Base-by-base conservation (phyloP, 129 eudicot species). In the Smallanthus sonchifolius region DNA sequence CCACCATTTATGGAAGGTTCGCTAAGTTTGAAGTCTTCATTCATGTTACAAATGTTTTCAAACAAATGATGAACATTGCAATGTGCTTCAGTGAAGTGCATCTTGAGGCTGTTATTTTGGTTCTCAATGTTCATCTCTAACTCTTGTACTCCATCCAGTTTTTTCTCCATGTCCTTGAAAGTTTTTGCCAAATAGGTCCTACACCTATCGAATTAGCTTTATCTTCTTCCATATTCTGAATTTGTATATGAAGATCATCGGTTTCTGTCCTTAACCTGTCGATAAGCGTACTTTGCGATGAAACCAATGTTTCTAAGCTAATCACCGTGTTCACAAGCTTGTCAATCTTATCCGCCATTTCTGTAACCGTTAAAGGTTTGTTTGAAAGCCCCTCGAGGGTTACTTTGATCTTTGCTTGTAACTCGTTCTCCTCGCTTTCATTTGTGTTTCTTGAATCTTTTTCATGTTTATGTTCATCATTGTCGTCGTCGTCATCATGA, bases 321-420 rank as follows among this genome's bases (percentile, higher is more conserved):
- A 95, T 74, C 79, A 95, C 99, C 74, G 79, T 91, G 60, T 54
- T 84, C 45, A 85, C 99, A 28, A 95, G 94, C 84, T 91, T 84
- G 49, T 95, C 97, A 11, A 95, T 86, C 72, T 77, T 91, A 74
- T 95, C 96, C 0, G 87, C 99, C 87, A 91, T 64, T 80, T 91
- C 88, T 75, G 88, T 77, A 67, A 95, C 94, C 7, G 91, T 91
- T 35, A 84, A 67, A 7, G 85, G 72, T 5, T 65, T 76, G 60
- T 38, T 60, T 4, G 79, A 81, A 10, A 69, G 73, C 6, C 43
- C 76, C 32, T 86, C 81, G 56, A 52, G 48, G 61, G 8, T 6
- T 42, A 64, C 84, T 44, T 69, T 74, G 49, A 78, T 63, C 85
- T 59, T 54, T 67, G 74, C 86, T 24, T 78, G 67, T n/a, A 44